Conservation (phyloP, 139 green algal species). For the Tetraselmis chui region DNA sequence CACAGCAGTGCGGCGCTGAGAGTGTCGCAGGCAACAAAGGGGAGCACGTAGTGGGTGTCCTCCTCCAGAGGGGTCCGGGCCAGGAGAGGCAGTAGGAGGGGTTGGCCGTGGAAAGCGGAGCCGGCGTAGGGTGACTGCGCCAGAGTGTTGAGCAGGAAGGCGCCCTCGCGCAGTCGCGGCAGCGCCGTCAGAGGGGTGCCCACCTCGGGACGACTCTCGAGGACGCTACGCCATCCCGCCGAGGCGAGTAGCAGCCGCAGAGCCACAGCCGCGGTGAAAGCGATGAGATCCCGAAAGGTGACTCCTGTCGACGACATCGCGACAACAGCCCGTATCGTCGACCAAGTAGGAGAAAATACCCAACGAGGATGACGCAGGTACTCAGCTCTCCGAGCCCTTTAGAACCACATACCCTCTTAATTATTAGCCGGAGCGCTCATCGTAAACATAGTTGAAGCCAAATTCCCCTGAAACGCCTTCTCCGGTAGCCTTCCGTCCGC, state of each 20-base stretch:
- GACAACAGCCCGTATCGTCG: too few relatives aligned
- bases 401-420: too few relatives aligned
- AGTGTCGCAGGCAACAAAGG: background rate
- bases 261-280: too few relatives aligned
- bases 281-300: too few relatives aligned
- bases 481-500: too few relatives aligned
- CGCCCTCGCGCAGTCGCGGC: background rate
- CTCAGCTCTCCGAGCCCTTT: too few relatives aligned
- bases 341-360: too few relatives aligned
- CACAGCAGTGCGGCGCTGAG: background rate
- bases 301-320: too few relatives aligned
- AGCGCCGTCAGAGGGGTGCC: background rate
- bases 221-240: background rate
- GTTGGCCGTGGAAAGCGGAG: background rate
- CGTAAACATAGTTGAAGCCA: too few relatives aligned
- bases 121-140: background rate
- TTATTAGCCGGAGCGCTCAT: too few relatives aligned
- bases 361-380: too few relatives aligned
- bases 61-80: background rate
- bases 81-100: background rate
- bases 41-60: background rate
- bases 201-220: background rate
- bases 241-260: background rate
- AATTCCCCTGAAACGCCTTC: too few relatives aligned
- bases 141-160: background rate